A percentile compares a stretch with the other conserved stretches of the same genome.
Conservation (phyloP, 176 grass and related monocot species). For the Bromus sterilis region DNA sequence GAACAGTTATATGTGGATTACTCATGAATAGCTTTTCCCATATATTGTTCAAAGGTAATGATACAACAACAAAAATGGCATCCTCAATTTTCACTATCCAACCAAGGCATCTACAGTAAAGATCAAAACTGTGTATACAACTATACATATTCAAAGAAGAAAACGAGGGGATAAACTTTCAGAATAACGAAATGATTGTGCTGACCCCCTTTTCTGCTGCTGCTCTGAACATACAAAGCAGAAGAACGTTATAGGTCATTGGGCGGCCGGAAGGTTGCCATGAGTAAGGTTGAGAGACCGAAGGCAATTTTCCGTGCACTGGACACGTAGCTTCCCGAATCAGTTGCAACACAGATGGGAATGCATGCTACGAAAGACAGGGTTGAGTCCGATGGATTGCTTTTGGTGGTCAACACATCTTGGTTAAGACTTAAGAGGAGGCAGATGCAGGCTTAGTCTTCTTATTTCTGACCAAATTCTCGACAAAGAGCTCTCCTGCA, state of each 20-base stretch:
- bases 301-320: too few relatives aligned
- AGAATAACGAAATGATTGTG: constrained; percentile 3
- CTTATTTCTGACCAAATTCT: constrained; percentile 71
- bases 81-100: not conserved
- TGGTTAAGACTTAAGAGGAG: constrained; percentile 37
- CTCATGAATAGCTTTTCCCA: not conserved
- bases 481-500: constrained; percentile 86
- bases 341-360: not conserved
- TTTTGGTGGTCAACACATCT: not conserved
- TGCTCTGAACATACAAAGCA: not conserved
- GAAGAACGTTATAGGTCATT: too few relatives aligned
- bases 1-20: not conserved
- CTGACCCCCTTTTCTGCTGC: not conserved
- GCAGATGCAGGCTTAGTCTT: constrained; percentile 10
- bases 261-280: too few relatives aligned
- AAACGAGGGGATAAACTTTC: not conserved
- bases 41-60: constrained; percentile 6
- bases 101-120: not conserved
- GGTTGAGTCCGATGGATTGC: not conserved
- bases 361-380: not conserved
- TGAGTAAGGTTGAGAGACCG: too few relatives aligned
- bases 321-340: not conserved
- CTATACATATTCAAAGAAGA: not conserved
- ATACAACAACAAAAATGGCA: constrained; percentile 1
- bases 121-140: not conserved